A percentile compares a stretch with the other conserved stretches of the same genome.
Evolutionary conservation across 2,329 filamentous ascomycete species (phyloP).

Genomic region (Claviceps digitariae): DNA sequence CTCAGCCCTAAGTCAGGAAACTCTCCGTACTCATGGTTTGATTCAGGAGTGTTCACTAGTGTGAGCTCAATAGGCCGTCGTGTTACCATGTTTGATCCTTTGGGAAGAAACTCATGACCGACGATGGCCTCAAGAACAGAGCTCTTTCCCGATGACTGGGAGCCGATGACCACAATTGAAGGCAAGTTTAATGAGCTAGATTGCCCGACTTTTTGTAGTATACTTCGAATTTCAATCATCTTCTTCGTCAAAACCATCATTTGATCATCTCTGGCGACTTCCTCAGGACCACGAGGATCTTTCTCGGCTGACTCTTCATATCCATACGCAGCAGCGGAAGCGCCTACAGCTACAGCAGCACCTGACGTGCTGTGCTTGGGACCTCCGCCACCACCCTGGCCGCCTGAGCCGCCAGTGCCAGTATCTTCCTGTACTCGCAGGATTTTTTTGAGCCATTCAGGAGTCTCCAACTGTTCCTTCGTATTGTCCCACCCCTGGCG

Average conservation of each 20-base stretch:
- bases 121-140: conserved; percentile 95
- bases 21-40: conserved; percentile 82
- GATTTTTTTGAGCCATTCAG: conserved; percentile 69
- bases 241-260: conserved; percentile 99
- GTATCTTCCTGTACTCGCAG: conserved; percentile 48
- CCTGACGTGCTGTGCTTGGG: conserved; percentile 47
- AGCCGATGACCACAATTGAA: conserved; percentile 98
- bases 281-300: conserved; percentile 45
- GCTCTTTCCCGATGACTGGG: conserved; percentile 95
- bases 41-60: conserved; percentile 83
- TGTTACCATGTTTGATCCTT: conserved; percentile 98
- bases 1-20: conserved; percentile 85
- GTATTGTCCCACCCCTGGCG: conserved; percentile 70
- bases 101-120: conserved; percentile 92
- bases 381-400: conserved; percentile 32
- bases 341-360: conserved; percentile 52
- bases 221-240: conserved; percentile 96
- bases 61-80: conserved; percentile 91
- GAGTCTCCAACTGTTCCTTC: conserved; percentile 57
- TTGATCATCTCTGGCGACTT: conserved; percentile 77
- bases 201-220: conserved; percentile 84
- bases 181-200: conserved; percentile 78
- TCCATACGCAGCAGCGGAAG: conserved; percentile 65
- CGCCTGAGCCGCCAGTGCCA: conserved; percentile 35
- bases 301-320: conserved; percentile 58